phyloP scores from a whole-genome alignment of 805 yeast species.

The Starmerella ratchasimensis region DNA sequence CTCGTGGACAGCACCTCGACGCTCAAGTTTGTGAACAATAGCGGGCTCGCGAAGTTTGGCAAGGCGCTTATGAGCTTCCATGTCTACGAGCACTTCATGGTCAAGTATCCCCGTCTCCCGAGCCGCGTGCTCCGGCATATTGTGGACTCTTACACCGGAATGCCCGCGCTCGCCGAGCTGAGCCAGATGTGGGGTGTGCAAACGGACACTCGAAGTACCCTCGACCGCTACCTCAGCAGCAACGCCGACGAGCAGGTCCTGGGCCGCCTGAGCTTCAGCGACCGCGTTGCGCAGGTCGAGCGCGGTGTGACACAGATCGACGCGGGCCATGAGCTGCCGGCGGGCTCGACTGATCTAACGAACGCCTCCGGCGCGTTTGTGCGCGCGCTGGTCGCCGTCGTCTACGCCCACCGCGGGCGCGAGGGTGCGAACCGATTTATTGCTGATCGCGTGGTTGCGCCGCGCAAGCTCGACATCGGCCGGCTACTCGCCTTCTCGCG shows the following conservation, averaged over 20 bases:
- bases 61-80: slow-evolving; percentile 61
- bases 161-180: slow-evolving; percentile 46
- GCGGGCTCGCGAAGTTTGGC: slow-evolving; percentile 73
- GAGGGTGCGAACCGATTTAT: slow-evolving; percentile 55
- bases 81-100: slow-evolving; percentile 56
- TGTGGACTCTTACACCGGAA: slow-evolving; percentile 60
- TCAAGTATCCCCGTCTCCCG: slow-evolving; percentile 83
- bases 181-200: slow-evolving; percentile 85
- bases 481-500: slow-evolving; percentile 66
- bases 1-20: slow-evolving; percentile 43
- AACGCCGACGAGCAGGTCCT: slow-evolving; percentile 53
- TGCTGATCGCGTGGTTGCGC: slow-evolving; percentile 48
- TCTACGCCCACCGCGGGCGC: slow-evolving; percentile 61
- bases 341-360: slow-evolving; percentile 29
- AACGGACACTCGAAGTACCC: slow-evolving; percentile 46
- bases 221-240: slow-evolving; percentile 53
- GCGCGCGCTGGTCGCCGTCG: slow-evolving; percentile 70
- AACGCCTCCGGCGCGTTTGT: slow-evolving; percentile 51
- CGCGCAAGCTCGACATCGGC: slow-evolving; percentile 66
- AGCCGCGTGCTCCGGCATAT: slow-evolving; percentile 61
- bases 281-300: slow-evolving; percentile 22
- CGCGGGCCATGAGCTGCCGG: slow-evolving; percentile 12
- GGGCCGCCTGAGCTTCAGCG: slow-evolving; percentile 33
- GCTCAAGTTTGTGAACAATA: slow-evolving; percentile 51
- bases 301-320: slow-evolving; percentile 24